Conservation (phyloP, 2,329 filamentous ascomycete species). For the Penicillium sp. region DNA sequence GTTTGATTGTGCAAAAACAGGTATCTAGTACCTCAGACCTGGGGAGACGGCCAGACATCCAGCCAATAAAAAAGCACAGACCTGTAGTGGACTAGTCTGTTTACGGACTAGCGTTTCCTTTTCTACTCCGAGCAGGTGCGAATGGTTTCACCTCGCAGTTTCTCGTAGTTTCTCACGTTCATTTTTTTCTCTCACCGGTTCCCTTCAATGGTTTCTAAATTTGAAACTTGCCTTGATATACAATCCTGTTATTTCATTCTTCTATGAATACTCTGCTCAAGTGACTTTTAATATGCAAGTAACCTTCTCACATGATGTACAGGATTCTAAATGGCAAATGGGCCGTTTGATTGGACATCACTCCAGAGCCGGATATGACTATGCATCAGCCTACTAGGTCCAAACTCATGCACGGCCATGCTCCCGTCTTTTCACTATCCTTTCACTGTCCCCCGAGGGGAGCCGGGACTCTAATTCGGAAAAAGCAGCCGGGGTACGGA, state of each 20-base stretch:
- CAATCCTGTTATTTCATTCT: background rate
- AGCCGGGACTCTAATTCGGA: background rate
- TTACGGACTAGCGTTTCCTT: background rate
- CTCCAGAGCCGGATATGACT: background rate
- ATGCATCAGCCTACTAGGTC: background rate
- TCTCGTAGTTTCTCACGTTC: background rate
- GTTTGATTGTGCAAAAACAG: background rate
- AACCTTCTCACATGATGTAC: background rate
- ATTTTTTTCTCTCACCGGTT: background rate
- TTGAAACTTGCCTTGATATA: slow-evolving; percentile 1
- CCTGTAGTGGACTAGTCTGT: background rate
- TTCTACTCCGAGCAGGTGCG: slow-evolving; percentile 4
- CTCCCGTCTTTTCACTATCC: background rate
- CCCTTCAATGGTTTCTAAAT: background rate
- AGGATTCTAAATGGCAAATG: background rate
- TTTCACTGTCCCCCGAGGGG: background rate
- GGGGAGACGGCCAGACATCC: background rate
- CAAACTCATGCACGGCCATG: slow-evolving; percentile 9
- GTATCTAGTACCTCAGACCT: slow-evolving; percentile 3
- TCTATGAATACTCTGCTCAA: background rate
- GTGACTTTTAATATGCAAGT: background rate
- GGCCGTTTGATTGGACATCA: slow-evolving; percentile 1
- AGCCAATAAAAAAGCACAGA: slow-evolving; percentile 13
- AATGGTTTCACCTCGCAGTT: slow-evolving; percentile 3
- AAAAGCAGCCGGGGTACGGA: background rate